Evolutionary conservation across 768 basidiomycete genomes (phyloP).

Genomic region (Hebeloma cylindrosporum): DNA sequence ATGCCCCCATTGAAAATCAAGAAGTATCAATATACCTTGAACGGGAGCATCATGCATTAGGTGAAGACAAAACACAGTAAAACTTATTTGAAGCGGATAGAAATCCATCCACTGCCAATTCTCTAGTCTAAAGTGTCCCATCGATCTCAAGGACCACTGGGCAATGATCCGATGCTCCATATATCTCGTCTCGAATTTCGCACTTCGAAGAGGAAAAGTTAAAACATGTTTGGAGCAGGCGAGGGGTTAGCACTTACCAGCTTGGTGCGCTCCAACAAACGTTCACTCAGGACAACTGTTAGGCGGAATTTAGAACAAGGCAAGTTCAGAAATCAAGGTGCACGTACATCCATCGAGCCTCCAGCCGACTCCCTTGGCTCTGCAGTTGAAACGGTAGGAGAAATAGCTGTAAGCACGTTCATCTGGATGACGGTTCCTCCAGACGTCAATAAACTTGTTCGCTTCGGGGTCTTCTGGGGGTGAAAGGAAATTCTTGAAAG

Average conservation of each 20-base stretch:
- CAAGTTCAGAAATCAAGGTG: background rate
- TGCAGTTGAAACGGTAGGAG: constrained; percentile 79
- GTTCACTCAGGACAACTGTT: constrained; percentile 74
- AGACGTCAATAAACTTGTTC: constrained; percentile 71
- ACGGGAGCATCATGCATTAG: background rate
- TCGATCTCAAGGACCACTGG: constrained; percentile 79
- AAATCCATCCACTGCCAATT: background rate
- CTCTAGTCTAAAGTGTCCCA: constrained; percentile 31
- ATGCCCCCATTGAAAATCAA: constrained; percentile 45
- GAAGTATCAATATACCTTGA: too few relatives aligned
- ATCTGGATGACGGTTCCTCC: constrained; percentile 70
- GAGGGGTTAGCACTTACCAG: constrained; percentile 35
- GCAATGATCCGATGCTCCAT: constrained; percentile 80
- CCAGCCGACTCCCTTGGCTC: constrained; percentile 83
- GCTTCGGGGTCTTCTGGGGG: constrained; percentile 40
- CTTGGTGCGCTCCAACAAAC: constrained; percentile 61
- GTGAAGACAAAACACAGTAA: too few relatives aligned
- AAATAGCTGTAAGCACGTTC: constrained; percentile 83
- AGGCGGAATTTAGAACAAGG: background rate
- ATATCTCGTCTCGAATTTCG: constrained; percentile 83
- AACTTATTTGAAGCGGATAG: too few relatives aligned
- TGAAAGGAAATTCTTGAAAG: constrained; percentile 67
- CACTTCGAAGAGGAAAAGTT: constrained; percentile 41
- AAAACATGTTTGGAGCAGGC: background rate
- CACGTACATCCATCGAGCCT: constrained; percentile 78